Base-by-base conservation (phyloP, 2,329 filamentous ascomycete species). In the Scolecobasidium constrictum region DNA sequence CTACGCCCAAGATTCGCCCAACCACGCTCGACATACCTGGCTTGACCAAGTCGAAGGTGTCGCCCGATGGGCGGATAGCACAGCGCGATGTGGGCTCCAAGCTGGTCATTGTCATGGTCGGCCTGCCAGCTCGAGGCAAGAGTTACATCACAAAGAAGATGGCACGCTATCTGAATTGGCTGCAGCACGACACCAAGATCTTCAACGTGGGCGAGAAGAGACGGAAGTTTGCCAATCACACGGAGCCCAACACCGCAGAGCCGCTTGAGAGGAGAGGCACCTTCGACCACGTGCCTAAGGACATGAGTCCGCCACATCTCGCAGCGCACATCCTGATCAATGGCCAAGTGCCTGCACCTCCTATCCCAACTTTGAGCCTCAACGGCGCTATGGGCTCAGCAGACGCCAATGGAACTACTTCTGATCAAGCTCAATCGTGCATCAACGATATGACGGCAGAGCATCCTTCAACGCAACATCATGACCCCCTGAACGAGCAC, bases 81-180 rank as follows among this genome's bases (percentile, higher is more conserved):
- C 81, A 90, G 57, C 77, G 90, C 56, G 92, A 98, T 72, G 84
- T 98, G 39, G 92, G 88, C 39, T 84, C 92, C 33, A 98, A 98
- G 70, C 72, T 98, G 48, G 86, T 96, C 57, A 94, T 98, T 55
- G 80, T 98, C 60, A 98, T 98, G 92, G 92, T 98, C 47, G 92
- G 92, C 49, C 68, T 98, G 53, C 92, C 92, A 3, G 92, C 92
- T 7, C 75, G 92, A 55, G 92, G 92, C 58, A 98, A 98, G 67
- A 95, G 88, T 43, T 98, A 98, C 65, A 94, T 98, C 55, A 96
- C 92, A 48, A 96, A 96, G 71, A 98, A 98, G 67, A 76, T 98
- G 49, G 84, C 92, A 46, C 77, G 92, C 48, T 98, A 96, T 59
- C 68, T 98, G 40, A 90, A 93, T 39, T 98, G 92, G 92, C 79